These are phyloP conservation scores for Aurantiochytrium sp. DNA, from an alignment of 108 stramenopile species.

Conservation along the genomic window DNA sequence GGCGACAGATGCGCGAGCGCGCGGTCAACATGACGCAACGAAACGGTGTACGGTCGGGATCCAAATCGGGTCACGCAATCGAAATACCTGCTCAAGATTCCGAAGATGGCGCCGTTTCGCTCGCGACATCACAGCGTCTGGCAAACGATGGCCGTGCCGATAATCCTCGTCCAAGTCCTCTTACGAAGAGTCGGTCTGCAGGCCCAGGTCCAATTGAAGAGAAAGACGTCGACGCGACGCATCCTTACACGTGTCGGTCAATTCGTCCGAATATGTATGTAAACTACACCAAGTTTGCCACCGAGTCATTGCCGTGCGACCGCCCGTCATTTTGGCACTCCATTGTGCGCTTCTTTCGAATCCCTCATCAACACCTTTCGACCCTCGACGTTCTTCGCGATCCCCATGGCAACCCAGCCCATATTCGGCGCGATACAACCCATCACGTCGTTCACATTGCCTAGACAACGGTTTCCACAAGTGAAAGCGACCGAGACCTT, in stretches of 20 bases:
- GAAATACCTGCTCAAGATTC: too few species aligned
- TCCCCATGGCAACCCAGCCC: neutral
- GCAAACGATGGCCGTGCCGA: too few species aligned
- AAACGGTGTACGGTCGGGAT: too few species aligned
- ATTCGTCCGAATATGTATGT: neutral
- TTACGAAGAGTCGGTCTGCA: too few species aligned
- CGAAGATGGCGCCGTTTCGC: too few species aligned
- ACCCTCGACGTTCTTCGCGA: neutral
- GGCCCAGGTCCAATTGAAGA: too few species aligned
- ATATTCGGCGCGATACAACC: neutral
- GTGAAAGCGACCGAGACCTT: too few species aligned
- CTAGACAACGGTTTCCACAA: neutral
- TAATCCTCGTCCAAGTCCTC: too few species aligned
- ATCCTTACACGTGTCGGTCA: neutral
- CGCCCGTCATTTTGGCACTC: neutral
- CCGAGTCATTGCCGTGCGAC: neutral
- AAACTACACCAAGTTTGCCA: neutral
- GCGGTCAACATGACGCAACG: too few species aligned
- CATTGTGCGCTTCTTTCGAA: neutral
- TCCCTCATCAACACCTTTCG: neutral
- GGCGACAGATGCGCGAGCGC: too few species aligned
- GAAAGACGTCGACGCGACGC: neutral
- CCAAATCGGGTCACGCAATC: too few species aligned
- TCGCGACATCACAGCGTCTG: too few species aligned
- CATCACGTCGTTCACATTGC: neutral